Evolutionary conservation across 176 grass and related monocot species (phyloP).

Genomic region (Zoysia pacifica): DNA sequence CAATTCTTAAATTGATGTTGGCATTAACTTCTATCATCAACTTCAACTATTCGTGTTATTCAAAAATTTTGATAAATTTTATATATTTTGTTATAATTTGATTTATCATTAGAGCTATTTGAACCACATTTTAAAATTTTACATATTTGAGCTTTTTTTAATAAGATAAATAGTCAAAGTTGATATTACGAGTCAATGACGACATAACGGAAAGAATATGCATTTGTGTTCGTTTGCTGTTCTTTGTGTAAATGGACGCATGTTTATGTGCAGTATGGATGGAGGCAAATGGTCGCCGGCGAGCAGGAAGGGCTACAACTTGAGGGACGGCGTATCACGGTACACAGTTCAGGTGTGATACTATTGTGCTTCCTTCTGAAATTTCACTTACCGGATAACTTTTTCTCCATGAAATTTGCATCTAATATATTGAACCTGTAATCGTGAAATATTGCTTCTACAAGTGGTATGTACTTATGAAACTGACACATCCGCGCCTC

Average conservation of each 20-base stretch:
- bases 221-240: neutral
- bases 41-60: too few relatives aligned
- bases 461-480: neutral
- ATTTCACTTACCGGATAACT: constrained; percentile 3
- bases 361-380: neutral
- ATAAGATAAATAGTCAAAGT: too few relatives aligned
- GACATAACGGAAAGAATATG: too few relatives aligned
- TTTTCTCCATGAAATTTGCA: neutral
- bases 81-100: too few relatives aligned
- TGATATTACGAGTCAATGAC: too few relatives aligned
- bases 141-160: too few relatives aligned
- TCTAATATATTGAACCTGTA: neutral
- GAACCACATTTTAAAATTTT: too few relatives aligned
- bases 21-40: too few relatives aligned
- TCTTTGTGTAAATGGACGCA: constrained; percentile 6
- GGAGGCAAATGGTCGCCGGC: constrained; percentile 77
- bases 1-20: too few relatives aligned
- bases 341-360: constrained; percentile 76
- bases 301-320: constrained; percentile 75
- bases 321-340: constrained; percentile 75
- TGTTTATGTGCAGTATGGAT: constrained; percentile 64
- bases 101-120: too few relatives aligned
- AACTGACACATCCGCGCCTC: constrained; percentile 1
- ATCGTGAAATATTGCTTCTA: neutral
- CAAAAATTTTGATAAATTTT: too few relatives aligned